Conservation (phyloP, 768 basidiomycete species). For the Phaeolepiota aurea region DNA sequence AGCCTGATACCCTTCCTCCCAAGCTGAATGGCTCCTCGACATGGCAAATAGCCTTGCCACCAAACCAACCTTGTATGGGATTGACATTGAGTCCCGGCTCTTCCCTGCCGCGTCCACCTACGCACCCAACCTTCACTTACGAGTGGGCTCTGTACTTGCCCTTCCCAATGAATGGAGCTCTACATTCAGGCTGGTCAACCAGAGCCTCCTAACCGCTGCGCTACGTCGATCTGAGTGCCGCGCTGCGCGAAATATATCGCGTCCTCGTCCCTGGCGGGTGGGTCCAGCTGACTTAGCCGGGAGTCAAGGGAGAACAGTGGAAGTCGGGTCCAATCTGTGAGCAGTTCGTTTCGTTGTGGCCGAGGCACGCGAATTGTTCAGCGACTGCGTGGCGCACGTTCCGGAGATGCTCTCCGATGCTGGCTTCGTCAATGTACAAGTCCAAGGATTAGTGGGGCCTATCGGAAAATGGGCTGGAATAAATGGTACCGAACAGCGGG, state of each 20-base stretch:
- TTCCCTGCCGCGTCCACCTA: constrained; percentile 8
- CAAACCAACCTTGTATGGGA: constrained; percentile 8
- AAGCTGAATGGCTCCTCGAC: constrained; percentile 15
- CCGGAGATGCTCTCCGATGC: constrained; percentile 1
- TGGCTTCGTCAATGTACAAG: constrained; percentile 1
- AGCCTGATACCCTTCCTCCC: neutral
- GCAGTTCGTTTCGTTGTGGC: neutral
- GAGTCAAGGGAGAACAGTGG: neutral
- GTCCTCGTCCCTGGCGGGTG: constrained; percentile 3
- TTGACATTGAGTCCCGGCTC: constrained; percentile 12
- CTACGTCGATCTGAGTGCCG: neutral
- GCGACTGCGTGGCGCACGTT: neutral
- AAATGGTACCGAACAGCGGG: too few relatives aligned
- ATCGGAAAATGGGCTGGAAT: constrained; percentile 2
- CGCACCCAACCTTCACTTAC: neutral
- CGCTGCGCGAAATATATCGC: constrained; percentile 1
- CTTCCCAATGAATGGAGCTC: neutral
- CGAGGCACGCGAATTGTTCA: neutral
- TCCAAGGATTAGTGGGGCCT: neutral
- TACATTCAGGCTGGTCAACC: constrained; percentile 1
- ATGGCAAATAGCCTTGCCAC: constrained; percentile 6
- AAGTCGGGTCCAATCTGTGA: neutral
- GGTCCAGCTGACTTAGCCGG: constrained; percentile 1
- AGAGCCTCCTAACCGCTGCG: neutral
- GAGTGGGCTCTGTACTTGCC: neutral